A percentile compares a stretch with the other conserved stretches of the same genome.
phyloP scores from a whole-genome alignment of 257 asterid genomes.

The Marsdenia floribunda region DNA sequence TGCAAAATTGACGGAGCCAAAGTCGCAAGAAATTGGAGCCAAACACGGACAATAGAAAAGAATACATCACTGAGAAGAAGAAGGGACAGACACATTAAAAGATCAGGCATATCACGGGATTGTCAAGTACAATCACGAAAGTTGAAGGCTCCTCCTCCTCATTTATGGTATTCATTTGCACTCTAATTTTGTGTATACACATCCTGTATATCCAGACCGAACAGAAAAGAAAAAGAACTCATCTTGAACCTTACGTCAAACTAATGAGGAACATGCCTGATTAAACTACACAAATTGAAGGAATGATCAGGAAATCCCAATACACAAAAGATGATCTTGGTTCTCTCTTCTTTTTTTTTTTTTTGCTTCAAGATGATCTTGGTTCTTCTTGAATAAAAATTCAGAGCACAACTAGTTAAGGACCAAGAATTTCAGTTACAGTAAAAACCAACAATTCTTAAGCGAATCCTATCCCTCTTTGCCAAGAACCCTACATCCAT shows the following conservation, averaged over 20 bases:
- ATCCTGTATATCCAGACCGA: not conserved
- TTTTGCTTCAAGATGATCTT: not conserved
- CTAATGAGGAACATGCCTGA: not conserved
- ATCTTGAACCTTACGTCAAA: not conserved
- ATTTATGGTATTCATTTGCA: not conserved
- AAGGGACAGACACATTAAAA: not conserved
- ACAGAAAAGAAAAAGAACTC: not conserved
- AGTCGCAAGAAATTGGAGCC: not conserved
- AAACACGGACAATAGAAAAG: not conserved
- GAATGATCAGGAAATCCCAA: not conserved
- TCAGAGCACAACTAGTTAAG: not conserved
- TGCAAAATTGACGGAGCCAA: not conserved
- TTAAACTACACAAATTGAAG: not conserved
- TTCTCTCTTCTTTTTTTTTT: not conserved
- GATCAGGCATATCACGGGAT: not conserved
- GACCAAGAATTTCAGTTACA: not conserved
- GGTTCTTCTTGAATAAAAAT: not conserved
- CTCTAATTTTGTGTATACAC: not conserved
- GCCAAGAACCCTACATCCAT: conserved; percentile 1
- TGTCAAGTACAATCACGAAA: not conserved
- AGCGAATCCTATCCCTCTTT: not conserved
- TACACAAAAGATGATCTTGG: not conserved
- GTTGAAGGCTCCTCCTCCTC: not conserved
- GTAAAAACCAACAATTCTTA: not conserved
- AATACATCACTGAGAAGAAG: not conserved